Conservation (phyloP, 2,329 filamentous ascomycete species). For the Aspergillus vadensis region DNA sequence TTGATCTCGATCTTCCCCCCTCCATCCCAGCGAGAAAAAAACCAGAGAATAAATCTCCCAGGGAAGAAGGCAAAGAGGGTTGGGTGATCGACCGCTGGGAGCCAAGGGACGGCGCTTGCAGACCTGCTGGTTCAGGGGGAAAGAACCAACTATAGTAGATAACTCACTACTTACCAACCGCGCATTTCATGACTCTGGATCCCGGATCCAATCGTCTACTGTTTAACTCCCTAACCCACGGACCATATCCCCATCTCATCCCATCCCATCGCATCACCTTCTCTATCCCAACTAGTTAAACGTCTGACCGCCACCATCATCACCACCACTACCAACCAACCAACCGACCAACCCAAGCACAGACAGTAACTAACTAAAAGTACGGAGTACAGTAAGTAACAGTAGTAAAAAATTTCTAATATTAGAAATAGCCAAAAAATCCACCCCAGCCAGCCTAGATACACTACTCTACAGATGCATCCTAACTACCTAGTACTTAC, state of each 20-base stretch:
- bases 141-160: background rate
- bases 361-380: no score
- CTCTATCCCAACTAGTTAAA: background rate
- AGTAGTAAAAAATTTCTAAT: background rate
- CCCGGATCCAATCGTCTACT: no score
- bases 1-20: no score
- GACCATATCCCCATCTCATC: background rate
- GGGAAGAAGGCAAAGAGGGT: background rate
- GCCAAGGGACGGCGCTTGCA: constrained; percentile 7
- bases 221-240: background rate
- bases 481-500: background rate
- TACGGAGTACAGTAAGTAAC: no score
- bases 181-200: no score
- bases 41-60: background rate
- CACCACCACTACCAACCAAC: background rate
- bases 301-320: background rate
- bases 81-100: constrained; percentile 3
- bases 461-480: background rate
- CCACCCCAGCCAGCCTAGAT: background rate
- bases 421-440: background rate
- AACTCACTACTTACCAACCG: no score
- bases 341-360: no score
- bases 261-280: background rate
- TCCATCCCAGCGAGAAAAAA: no score
- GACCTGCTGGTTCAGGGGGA: background rate